phyloP scores from a whole-genome alignment of 164 flowering plant species.

The Stephania cephalantha region DNA sequence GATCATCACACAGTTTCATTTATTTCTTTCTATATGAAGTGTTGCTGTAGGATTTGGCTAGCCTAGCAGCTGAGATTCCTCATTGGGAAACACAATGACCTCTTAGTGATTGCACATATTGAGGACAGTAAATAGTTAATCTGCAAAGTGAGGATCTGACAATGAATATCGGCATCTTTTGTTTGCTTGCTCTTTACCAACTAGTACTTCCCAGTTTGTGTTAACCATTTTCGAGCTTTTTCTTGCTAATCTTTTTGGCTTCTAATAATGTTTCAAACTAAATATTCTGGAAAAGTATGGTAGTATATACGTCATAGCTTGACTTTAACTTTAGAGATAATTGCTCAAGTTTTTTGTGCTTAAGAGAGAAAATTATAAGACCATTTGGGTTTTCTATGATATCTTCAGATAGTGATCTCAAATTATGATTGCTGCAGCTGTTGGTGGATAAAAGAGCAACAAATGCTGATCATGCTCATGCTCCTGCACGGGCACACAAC shows the following conservation, averaged over 20 bases:
- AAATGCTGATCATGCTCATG: conserved; percentile 33
- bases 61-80: background rate
- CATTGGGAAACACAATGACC: background rate
- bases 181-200: background rate
- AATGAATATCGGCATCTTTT: background rate
- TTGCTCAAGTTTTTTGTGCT: no score
- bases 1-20: background rate
- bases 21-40: background rate
- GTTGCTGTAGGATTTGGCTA: background rate
- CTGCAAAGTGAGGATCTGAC: background rate
- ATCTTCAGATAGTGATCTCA: background rate
- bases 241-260: background rate
- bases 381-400: background rate
- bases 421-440: conserved; percentile 21
- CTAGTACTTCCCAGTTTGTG: background rate
- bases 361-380: no score
- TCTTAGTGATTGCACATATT: background rate
- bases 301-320: no score
- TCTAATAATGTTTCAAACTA: background rate
- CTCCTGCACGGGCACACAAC: conserved; percentile 35
- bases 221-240: background rate
- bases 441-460: conserved; percentile 31
- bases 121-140: background rate
- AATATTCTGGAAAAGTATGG: no score
- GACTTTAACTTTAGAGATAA: no score